Base-by-base conservation (phyloP, 257 asterid genomes). In the Leptodermis oblonga region DNA sequence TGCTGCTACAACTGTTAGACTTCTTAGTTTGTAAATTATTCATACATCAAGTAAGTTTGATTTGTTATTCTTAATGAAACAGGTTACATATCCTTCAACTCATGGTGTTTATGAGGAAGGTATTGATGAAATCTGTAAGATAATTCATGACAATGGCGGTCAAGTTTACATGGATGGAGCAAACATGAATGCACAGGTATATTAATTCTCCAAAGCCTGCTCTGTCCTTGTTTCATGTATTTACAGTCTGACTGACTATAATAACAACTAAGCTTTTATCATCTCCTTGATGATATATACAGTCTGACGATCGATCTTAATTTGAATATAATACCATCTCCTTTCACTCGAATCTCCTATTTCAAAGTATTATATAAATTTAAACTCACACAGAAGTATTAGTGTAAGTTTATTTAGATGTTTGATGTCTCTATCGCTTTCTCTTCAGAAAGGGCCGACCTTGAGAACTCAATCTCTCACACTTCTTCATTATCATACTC, bases 101-200 rank as follows among this genome's bases (percentile, higher is more conserved):
- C 99, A 94, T 75, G 99, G 99, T 78, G 99, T 94, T 48, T 94
- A 91, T 42, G 99, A 94, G 86, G 97, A 94, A 84, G 97, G 97
- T 43, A 89, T 94, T 58, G 99, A 91, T 70, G 97, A 91, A 78
- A 94, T 94, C 55, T 94, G 99, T 82, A 86, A 85, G 81, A 89
- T 94, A 64, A 91, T 94, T 84, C 99, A 94, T 46, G 93, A 94
- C 67, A 91, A 94, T 61, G 97, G 97, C 53, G 99, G 99, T 70
- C 99, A 94, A 83, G 99, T 94, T 54, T 94, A 94, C 88, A 94
- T 91, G 97, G 99, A 94, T 73, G 99, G 99, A 82, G 99, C 99
- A 65, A 94, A 94, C 95, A 94, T 94, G 99, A 94, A 94, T 43
- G 99, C 99, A 68, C 99, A 94, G 97, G 99, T 94, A 84, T 20